Conservation (phyloP, 768 basidiomycete species). For the Termitomyces sp. region DNA sequence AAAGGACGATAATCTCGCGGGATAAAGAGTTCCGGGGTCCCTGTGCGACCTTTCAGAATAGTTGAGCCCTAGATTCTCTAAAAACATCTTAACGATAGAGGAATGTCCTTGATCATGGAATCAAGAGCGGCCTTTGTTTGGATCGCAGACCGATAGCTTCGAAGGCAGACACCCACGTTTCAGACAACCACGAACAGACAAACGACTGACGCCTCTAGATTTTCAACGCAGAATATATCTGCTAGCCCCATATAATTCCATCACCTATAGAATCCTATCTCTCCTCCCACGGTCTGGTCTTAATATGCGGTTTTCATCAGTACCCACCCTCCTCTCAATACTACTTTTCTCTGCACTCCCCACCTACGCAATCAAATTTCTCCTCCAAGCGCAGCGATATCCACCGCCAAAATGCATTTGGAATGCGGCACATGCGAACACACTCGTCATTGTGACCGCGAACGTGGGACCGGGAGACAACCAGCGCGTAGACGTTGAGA, state of each 20-base stretch:
- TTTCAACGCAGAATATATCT: neutral
- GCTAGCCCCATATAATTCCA: neutral
- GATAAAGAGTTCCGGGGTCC: neutral
- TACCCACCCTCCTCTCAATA: conserved; percentile 22
- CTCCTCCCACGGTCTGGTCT: neutral
- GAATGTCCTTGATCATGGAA: too few relatives aligned
- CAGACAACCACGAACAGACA: conserved; percentile 4
- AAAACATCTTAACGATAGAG: too few relatives aligned
- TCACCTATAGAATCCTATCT: neutral
- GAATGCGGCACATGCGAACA: conserved; percentile 83
- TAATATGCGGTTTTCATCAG: conserved; percentile 13
- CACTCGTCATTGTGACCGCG: conserved; percentile 94
- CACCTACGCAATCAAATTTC: conserved; percentile 76
- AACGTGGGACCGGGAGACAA: conserved; percentile 72
- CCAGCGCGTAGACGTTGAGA: conserved; percentile 91
- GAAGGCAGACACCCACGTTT: conserved; percentile 11
- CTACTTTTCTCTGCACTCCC: conserved; percentile 23
- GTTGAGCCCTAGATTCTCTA: too few relatives aligned
- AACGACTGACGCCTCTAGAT: neutral
- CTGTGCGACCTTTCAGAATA: neutral
- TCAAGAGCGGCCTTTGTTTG: conserved; percentile 5
- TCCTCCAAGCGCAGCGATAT: conserved; percentile 62
- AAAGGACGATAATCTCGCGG: too few relatives aligned
- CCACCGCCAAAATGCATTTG: conserved; percentile 88
- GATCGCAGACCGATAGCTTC: conserved; percentile 1